Evolutionary conservation across 768 basidiomycete species (phyloP).

Genomic region (Hypholoma fasciculare): DNA sequence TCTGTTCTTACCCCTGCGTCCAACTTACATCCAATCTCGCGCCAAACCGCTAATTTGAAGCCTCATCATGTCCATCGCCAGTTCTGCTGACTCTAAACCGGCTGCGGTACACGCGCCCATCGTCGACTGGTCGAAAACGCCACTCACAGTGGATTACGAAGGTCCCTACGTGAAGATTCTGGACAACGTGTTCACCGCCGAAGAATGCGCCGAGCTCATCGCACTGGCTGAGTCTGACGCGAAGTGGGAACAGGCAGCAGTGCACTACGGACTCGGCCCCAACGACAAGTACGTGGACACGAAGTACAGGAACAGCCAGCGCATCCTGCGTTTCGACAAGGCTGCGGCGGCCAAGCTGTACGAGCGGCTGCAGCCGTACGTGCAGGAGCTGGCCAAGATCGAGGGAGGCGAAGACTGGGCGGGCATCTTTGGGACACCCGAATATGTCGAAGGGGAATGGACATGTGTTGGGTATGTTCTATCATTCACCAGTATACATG

Average conservation of each 20-base stretch:
- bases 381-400: conserved; percentile 37
- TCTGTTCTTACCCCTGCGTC: too few species aligned
- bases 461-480: conserved; percentile 34
- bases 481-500: background rate
- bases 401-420: conserved; percentile 32
- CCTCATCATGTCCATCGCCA: too few species aligned
- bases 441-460: conserved; percentile 30
- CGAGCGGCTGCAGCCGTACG: conserved; percentile 34
- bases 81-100: too few species aligned
- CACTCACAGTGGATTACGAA: conserved; percentile 31
- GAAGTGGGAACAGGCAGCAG: conserved; percentile 37
- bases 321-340: conserved; percentile 37
- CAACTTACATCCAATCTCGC: too few species aligned
- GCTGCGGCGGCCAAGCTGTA: conserved; percentile 33
- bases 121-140: conserved; percentile 39
- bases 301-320: conserved; percentile 39
- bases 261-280: conserved; percentile 27
- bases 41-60: too few species aligned
- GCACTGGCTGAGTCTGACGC: conserved; percentile 33
- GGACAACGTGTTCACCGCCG: conserved; percentile 38
- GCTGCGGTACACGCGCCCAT: conserved; percentile 14
- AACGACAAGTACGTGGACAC: conserved; percentile 33
- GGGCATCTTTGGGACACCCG: conserved; percentile 25
- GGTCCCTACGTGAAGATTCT: conserved; percentile 42
- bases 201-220: conserved; percentile 41